Evolutionary conservation across 306 rosid species (phyloP).

Genomic region (Clitoria ternatea): DNA sequence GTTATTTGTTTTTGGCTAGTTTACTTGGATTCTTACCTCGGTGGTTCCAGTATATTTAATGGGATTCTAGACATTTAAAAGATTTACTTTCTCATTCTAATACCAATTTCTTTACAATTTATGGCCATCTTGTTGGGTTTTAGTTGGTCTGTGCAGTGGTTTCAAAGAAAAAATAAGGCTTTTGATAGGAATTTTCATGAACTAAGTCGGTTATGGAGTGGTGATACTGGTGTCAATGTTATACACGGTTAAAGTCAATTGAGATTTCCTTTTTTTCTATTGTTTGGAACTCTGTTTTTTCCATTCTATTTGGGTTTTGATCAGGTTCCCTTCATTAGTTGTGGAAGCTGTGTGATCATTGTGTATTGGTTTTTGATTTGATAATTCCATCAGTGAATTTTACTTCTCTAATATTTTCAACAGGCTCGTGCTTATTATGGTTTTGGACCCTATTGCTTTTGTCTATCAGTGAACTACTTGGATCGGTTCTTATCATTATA

Average conservation of each 20-base stretch:
- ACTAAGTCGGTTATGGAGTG: background rate
- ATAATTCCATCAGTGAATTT: conserved; percentile 8
- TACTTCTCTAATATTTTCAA: conserved; percentile 25
- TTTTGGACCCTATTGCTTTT: conserved; percentile 55
- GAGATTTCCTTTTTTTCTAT: conserved; percentile 1
- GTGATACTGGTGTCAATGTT: background rate
- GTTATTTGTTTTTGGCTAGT: too few relatives aligned
- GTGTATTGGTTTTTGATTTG: background rate
- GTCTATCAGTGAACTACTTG: conserved; percentile 66
- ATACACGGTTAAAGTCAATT: background rate
- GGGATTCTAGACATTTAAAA: background rate
- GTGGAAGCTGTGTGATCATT: conserved; percentile 2
- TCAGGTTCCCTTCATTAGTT: background rate
- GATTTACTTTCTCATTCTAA: background rate
- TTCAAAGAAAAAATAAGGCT: too few relatives aligned
- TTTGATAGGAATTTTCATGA: conserved; percentile 1
- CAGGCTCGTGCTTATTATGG: conserved; percentile 59
- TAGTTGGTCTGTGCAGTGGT: background rate
- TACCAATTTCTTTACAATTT: conserved; percentile 1
- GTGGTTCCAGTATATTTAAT: background rate
- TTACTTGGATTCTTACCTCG: background rate
- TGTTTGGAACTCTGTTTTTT: background rate
- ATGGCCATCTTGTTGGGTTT: background rate
- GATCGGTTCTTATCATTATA: conserved; percentile 69
- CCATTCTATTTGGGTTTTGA: background rate